These are phyloP conservation scores for Diacronema lutheri DNA, from an alignment of 78 protist species.

Conservation along the genomic window DNA sequence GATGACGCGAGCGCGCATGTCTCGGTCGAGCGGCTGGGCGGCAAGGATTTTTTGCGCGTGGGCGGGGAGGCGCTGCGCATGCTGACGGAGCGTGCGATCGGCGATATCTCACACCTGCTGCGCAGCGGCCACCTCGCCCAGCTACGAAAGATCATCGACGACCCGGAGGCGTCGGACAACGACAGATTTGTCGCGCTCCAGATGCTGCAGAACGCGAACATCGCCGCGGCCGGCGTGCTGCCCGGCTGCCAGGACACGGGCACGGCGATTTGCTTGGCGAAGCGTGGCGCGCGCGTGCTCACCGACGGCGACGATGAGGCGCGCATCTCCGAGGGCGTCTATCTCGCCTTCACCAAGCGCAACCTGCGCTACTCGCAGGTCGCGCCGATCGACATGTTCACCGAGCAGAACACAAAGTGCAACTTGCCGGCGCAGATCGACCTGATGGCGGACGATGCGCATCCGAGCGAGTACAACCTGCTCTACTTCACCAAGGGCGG, in stretches of 20 bases:
- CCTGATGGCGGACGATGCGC: slow-evolving; percentile 40
- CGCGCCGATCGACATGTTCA: slow-evolving; percentile 77
- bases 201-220: slow-evolving; percentile 77
- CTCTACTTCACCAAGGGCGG: slow-evolving; percentile 82
- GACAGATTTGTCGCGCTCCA: slow-evolving; percentile 80
- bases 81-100: slow-evolving; percentile 63
- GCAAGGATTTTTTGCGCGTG: slow-evolving; percentile 50
- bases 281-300: slow-evolving; percentile 66
- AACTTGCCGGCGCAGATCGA: slow-evolving; percentile 90
- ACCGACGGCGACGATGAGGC: slow-evolving; percentile 78
- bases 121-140: slow-evolving; percentile 50
- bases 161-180: slow-evolving; percentile 72
- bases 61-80: slow-evolving; percentile 61
- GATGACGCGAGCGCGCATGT: background rate
- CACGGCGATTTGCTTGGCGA: slow-evolving; percentile 68
- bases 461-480: slow-evolving; percentile 67
- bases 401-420: slow-evolving; percentile 73
- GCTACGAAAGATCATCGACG: slow-evolving; percentile 61
- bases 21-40: background rate
- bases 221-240: slow-evolving; percentile 66
- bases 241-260: slow-evolving; percentile 81
- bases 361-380: slow-evolving; percentile 85
- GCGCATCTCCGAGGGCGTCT: slow-evolving; percentile 68
- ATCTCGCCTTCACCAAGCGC: slow-evolving; percentile 64
- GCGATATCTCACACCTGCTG: slow-evolving; percentile 71